phyloP scores from a whole-genome alignment of 257 asterid genomes.

The Linaria vulgaris region DNA sequence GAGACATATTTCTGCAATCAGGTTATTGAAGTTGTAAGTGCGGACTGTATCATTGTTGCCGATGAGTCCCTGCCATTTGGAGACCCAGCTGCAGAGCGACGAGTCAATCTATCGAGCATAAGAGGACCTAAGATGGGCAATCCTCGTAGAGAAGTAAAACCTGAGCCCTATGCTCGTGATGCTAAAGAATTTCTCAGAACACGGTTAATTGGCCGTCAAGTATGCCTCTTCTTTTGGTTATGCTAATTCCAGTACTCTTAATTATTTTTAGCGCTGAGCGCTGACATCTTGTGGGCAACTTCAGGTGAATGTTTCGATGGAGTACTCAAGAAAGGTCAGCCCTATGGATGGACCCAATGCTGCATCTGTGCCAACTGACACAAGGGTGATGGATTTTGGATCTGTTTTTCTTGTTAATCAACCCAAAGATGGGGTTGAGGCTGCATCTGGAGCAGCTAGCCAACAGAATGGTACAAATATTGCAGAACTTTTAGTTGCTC shows the following conservation, averaged over 20 bases:
- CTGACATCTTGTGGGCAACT: constrained; percentile 19
- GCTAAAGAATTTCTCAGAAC: constrained; percentile 93
- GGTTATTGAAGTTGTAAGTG: constrained; percentile 96
- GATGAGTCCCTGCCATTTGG: constrained; percentile 94
- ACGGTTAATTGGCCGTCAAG: constrained; percentile 87
- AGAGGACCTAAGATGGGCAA: constrained; percentile 94
- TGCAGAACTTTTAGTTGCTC: constrained; percentile 88
- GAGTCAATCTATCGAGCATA: constrained; percentile 94
- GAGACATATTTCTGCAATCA: constrained; percentile 33
- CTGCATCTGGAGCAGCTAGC: constrained; percentile 49
- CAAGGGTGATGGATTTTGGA: constrained; percentile 94
- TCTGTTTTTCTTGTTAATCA: constrained; percentile 67
- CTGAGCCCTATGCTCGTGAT: constrained; percentile 95
- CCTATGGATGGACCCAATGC: constrained; percentile 66
- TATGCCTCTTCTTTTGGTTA: constrained; percentile 30
- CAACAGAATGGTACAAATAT: constrained; percentile 64
- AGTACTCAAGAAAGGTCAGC: constrained; percentile 82
- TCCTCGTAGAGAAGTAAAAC: constrained; percentile 93
- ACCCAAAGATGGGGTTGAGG: constrained; percentile 72
- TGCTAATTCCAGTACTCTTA: constrained; percentile 1
- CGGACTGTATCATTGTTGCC: constrained; percentile 84
- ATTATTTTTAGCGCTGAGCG: constrained; percentile 22
- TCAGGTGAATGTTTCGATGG: constrained; percentile 95
- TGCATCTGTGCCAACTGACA: constrained; percentile 52
- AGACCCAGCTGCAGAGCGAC: constrained; percentile 91